Evolutionary conservation across 2,329 filamentous ascomycete genomes (phyloP), one percentile per base, ranked within the genome.

Genomic region (Botryotinia narcissicola): DNA sequence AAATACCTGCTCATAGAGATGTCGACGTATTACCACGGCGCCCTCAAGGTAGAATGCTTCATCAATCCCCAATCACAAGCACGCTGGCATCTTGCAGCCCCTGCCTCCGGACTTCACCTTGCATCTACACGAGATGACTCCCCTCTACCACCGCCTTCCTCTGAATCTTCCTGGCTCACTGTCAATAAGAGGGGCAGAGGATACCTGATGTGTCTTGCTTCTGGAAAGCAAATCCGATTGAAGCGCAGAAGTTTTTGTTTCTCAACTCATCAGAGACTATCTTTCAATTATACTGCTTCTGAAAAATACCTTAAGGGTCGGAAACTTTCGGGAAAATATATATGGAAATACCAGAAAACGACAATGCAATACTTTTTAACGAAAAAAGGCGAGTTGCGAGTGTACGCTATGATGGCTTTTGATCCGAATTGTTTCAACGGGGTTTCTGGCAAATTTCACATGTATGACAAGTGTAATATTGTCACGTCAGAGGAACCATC

Each of bases 201-300:
- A 40, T 42, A 62, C n/a, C 12, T 40, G 8, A 62, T 62, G 60
- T 37, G 22, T 25, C 14, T 16, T 62, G 37, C 59, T 61, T 61
- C 35, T 62, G 60, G 60, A 14, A 42, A n/a, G 12, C 60, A 16
- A 40, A 62, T 62, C 25, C n/a, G 25, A n/a, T n/a, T 62, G 22
- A 62, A 62, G 60, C 60, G 37, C 22, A 18, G 22, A n/a, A 62
- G 18, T 16, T 62, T 25, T 16, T 40, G 60, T 42, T 62, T 62
- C 16, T 62, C 35, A 25, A 42, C 29, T 48, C 42, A 44, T 25
- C n/a, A 66, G 29, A 48, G 32, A 48, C 14, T 66, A 48, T 66
- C 44, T 22, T 66, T 66, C 32, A 51, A 66, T 16, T 66, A 66
- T 51, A 9, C 35, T 66, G 44, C 63, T n/a, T n/a, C 61, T 29